These are phyloP conservation scores for Mycena vitilis DNA, from an alignment of 768 basidiomycete genomes.

Conservation along the genomic window DNA sequence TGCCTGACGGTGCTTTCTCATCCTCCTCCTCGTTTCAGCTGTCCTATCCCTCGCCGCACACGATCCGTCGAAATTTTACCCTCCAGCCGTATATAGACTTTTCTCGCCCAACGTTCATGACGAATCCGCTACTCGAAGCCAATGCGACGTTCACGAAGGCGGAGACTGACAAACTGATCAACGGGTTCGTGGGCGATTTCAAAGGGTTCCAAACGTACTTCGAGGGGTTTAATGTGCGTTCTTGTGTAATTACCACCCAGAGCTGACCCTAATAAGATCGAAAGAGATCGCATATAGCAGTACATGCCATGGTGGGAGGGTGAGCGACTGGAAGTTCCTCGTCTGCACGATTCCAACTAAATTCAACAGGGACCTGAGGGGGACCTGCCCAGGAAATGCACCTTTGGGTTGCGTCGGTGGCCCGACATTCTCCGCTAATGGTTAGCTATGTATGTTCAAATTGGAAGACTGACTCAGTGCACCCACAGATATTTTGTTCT, in stretches of 20 bases:
- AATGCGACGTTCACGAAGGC: conserved; percentile 42
- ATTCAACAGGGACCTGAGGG: conserved; percentile 41
- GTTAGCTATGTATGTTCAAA: conserved; percentile 22
- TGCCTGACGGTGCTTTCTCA: conserved; percentile 45
- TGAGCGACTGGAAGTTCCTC: conserved; percentile 29
- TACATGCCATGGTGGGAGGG: conserved; percentile 47
- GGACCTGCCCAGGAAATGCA: conserved; percentile 42
- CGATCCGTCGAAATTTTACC: conserved; percentile 47
- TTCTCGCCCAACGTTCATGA: conserved; percentile 28
- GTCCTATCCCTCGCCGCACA: conserved; percentile 48
- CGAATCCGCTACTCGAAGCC: conserved; percentile 38
- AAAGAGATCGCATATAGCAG: conserved; percentile 46
- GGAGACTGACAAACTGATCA: conserved; percentile 40
- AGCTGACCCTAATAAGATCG: background rate
- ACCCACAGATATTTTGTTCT: background rate
- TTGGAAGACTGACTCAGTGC: background rate
- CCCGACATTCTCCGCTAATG: conserved; percentile 47
- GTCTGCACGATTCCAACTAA: background rate
- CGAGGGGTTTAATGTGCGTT: conserved; percentile 41
- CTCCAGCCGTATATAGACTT: conserved; percentile 39
- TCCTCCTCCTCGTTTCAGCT: conserved; percentile 32
- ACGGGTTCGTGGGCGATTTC: conserved; percentile 45
- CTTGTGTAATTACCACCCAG: background rate
- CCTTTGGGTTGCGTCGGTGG: conserved; percentile 40
- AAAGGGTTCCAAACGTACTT: conserved; percentile 45